phyloP scores from a whole-genome alignment of 2,329 filamentous ascomycete genomes.

The Exophiala lecanii-corni region DNA sequence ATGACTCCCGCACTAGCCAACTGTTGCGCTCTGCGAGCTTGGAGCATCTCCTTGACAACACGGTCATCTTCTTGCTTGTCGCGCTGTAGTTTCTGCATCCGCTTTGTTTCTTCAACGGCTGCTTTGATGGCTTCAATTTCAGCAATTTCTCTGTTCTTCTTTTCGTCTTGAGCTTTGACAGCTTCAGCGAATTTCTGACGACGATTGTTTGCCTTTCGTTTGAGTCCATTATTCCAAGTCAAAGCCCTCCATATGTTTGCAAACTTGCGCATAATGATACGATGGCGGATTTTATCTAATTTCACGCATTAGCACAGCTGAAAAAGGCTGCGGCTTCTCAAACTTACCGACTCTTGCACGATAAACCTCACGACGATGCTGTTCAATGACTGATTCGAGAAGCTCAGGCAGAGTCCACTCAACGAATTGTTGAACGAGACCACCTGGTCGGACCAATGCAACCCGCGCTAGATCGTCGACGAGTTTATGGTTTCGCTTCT shows the following conservation, averaged over 20 bases:
- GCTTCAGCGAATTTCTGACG: slow-evolving; percentile 30
- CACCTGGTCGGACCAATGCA: slow-evolving; percentile 16
- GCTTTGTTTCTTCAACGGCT: slow-evolving; percentile 21
- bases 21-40: slow-evolving; percentile 6
- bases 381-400: slow-evolving; percentile 14
- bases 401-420: slow-evolving; percentile 19
- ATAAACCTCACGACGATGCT: slow-evolving; percentile 15
- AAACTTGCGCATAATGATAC: slow-evolving; percentile 34
- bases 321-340: no score
- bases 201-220: slow-evolving; percentile 33
- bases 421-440: slow-evolving; percentile 22
- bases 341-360: slow-evolving; percentile 19
- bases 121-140: slow-evolving; percentile 24
- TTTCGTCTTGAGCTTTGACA: slow-evolving; percentile 21
- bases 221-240: slow-evolving; percentile 33
- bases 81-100: slow-evolving; percentile 13
- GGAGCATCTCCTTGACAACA: slow-evolving; percentile 13
- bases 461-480: slow-evolving; percentile 13
- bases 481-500: slow-evolving; percentile 10
- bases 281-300: no score
- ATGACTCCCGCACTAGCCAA: slow-evolving; percentile 1
- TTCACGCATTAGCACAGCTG: no score
- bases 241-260: slow-evolving; percentile 35
- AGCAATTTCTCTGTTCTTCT: slow-evolving; percentile 20
- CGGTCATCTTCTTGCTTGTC: slow-evolving; percentile 9